Evolutionary conservation across 1,139 yeast genomes (phyloP).

Genomic region (Hansenula sp.): DNA sequence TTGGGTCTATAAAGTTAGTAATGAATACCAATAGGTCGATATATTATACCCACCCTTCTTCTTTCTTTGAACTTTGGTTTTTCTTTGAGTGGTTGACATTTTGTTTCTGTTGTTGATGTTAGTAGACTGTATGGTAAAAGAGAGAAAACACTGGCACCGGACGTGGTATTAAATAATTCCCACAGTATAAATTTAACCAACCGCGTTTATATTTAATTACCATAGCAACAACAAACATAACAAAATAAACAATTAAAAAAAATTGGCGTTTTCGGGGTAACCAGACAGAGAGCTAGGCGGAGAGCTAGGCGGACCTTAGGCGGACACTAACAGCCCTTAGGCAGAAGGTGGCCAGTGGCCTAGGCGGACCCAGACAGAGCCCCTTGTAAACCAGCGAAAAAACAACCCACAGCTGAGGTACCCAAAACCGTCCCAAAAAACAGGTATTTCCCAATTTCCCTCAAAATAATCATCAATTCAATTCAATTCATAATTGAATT

Average conservation of each 20-base stretch:
- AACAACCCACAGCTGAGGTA: background rate
- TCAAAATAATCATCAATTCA: background rate
- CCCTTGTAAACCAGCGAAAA: background rate
- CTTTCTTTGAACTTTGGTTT: constrained; percentile 29
- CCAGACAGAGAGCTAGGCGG: background rate
- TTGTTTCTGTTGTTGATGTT: background rate
- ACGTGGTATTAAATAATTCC: background rate
- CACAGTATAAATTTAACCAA: too few relatives aligned
- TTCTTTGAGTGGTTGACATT: constrained; percentile 35
- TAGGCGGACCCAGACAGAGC: too few relatives aligned
- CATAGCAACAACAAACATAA: background rate
- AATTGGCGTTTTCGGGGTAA: background rate
- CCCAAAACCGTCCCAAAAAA: too few relatives aligned
- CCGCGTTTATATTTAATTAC: background rate
- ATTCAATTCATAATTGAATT: too few relatives aligned
- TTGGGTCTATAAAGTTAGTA: constrained; percentile 59
- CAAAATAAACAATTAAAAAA: background rate
- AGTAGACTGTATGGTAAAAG: background rate
- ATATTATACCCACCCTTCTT: constrained; percentile 26
- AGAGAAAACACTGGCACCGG: background rate
- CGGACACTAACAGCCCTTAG: too few relatives aligned
- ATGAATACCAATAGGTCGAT: constrained; percentile 1
- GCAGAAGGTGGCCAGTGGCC: too few relatives aligned
- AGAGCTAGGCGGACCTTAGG: too few relatives aligned
- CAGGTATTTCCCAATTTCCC: background rate